Evolutionary conservation across 164 flowering plant genomes (phyloP).

Genomic region (Vitis rupestris): DNA sequence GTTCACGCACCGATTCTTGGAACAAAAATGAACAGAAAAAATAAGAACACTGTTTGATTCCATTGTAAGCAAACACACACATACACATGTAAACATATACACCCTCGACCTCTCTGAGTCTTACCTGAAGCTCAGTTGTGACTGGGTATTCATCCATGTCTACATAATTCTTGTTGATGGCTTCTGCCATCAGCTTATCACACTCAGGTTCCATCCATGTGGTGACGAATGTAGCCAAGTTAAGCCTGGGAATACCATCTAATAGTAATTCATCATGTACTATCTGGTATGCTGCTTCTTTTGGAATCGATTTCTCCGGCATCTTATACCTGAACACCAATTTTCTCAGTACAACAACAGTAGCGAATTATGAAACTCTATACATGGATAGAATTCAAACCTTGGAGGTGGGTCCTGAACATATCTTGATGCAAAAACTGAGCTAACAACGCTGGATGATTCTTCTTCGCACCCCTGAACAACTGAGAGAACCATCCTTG

Average conservation of each 20-base stretch:
- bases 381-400: neutral
- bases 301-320: conserved; percentile 60
- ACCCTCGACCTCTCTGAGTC: neutral
- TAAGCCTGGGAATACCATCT: conserved; percentile 60
- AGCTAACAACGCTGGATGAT: conserved; percentile 1
- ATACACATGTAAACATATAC: no score
- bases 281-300: conserved; percentile 64
- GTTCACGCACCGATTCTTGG: conserved; percentile 44
- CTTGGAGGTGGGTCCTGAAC: conserved; percentile 21
- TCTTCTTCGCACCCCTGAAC: neutral
- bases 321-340: conserved; percentile 41
- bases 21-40: neutral
- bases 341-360: neutral
- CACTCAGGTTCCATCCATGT: conserved; percentile 45
- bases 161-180: conserved; percentile 39
- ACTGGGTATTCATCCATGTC: conserved; percentile 46
- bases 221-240: conserved; percentile 55
- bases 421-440: conserved; percentile 30
- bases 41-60: neutral
- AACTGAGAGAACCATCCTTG: conserved; percentile 10
- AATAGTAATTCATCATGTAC: conserved; percentile 62
- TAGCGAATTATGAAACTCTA: no score
- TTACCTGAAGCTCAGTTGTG: conserved; percentile 39
- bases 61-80: no score
- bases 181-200: conserved; percentile 33